Conservation (phyloP, 257 asterid species). For the Schizonepeta tenuifolia region DNA sequence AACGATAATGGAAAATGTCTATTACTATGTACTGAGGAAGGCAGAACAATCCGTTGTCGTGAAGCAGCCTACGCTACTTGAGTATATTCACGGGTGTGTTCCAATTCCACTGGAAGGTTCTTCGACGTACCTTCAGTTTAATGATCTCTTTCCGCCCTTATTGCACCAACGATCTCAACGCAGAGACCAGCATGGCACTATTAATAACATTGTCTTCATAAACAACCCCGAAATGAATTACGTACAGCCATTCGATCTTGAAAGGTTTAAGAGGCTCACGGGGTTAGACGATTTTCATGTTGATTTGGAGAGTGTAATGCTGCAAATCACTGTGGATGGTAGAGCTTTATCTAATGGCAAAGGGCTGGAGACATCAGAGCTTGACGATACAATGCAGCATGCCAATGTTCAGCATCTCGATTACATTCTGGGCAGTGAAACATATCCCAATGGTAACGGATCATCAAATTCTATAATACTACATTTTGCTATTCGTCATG, state of each 20-base stretch:
- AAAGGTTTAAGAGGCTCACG: slow-evolving; percentile 61
- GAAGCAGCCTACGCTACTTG: slow-evolving; percentile 47
- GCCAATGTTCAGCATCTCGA: slow-evolving; percentile 4
- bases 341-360: slow-evolving; percentile 29
- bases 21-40: slow-evolving; percentile 58
- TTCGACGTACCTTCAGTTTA: slow-evolving; percentile 42
- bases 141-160: slow-evolving; percentile 57
- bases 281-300: slow-evolving; percentile 48
- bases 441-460: slow-evolving; percentile 5
- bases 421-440: slow-evolving; percentile 24
- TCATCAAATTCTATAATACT: slow-evolving; percentile 27
- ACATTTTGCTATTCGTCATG: slow-evolving; percentile 26
- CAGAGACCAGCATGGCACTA: slow-evolving; percentile 33
- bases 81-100: slow-evolving; percentile 52
- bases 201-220: slow-evolving; percentile 53
- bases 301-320: slow-evolving; percentile 41
- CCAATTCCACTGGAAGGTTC: slow-evolving; percentile 37
- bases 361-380: slow-evolving; percentile 14
- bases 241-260: slow-evolving; percentile 43
- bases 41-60: slow-evolving; percentile 51
- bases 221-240: slow-evolving; percentile 46
- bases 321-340: slow-evolving; percentile 27
- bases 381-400: slow-evolving; percentile 28
- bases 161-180: slow-evolving; percentile 47
- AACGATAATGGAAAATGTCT: slow-evolving; percentile 54